Conservation (phyloP, 306 rosid species). For the Lagenaria siceraria region DNA sequence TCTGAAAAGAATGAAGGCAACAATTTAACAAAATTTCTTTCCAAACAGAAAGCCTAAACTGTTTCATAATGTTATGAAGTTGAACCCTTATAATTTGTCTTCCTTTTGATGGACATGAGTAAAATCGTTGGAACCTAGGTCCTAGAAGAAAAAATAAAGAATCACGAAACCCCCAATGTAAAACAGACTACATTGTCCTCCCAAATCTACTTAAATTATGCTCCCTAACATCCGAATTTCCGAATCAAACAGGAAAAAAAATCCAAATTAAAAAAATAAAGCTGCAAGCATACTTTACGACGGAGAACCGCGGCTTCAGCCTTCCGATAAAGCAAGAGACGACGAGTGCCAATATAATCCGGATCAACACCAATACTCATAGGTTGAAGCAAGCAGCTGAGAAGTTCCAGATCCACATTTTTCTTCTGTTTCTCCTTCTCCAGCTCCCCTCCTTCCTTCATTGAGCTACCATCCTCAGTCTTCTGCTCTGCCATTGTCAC, state of each 20-base stretch:
- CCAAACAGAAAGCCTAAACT: neutral
- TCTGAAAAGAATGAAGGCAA: neutral
- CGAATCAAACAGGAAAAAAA: neutral
- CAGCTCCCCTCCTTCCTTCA: conserved; percentile 10
- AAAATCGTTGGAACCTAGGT: neutral
- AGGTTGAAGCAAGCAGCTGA: conserved; percentile 76
- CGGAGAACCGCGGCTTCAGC: conserved; percentile 44
- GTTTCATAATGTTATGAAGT: neutral
- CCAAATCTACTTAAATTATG: neutral
- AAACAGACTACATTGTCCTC: neutral
- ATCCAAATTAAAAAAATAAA: neutral
- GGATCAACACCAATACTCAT: conserved; percentile 37
- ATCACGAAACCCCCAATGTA: neutral
- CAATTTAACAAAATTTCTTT: neutral
- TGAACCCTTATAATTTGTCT: neutral
- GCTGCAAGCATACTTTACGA: conserved; percentile 44
- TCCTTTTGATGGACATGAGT: neutral
- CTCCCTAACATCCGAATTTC: neutral
- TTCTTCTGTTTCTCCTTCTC: conserved; percentile 10
- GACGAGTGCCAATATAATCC: conserved; percentile 58
- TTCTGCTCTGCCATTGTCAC: conserved; percentile 33
- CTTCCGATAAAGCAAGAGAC: conserved; percentile 62
- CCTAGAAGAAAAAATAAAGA: neutral
- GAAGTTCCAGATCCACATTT: conserved; percentile 46
- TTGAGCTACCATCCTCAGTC: conserved; percentile 18